Evolutionary conservation across 345 rosid genomes (phyloP), one percentile per base, ranked within the genome.

Genomic region (Raphanus raphanistrum): DNA sequence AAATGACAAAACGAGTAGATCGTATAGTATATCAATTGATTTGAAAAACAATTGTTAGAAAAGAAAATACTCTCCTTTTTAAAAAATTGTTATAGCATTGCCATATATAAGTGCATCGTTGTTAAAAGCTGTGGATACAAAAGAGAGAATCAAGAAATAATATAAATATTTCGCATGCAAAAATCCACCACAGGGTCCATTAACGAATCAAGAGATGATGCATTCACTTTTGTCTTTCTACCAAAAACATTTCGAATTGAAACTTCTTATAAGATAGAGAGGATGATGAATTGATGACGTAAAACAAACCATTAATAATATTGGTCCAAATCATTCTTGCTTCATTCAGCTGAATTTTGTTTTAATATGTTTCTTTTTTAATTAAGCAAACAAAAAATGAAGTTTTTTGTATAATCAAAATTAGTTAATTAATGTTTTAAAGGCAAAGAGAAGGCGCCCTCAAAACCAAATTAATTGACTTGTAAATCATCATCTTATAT

Each of bases 211-310:
- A 62, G 13, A 26, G 64, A 38, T 68, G 73, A 76, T 76, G 36
- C 54, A 32, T 45, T 66, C 45, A 69, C 63, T 70, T 62, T 69
- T 61, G 58, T 13, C 41, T 26, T 76, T 52, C 64, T 2, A 57
- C 36, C 41, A 21, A 10, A 10, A 57, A 58, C n/a, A 71, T 36
- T 57, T 71, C n/a, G 21, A 36, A 70, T 11, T 55, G 58, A 70
- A 70, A 70, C 75, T 52, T 70, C 27, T 63, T 55, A 48, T 68
- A 76, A 15, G 61, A 62, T 8, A 54, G 48, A 26, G 26, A 63
- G 6, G 71, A 71, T 70, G 75, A 77, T 55, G 71, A 28, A 28
- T 8, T 54, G 76, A 62, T 70, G 75, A 77, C 80, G 75, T 70
- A 50, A 33, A 57, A 62, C 41, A 48, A 61, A 27, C 74, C 64